These are phyloP conservation scores for Capsicum baccatum DNA, from an alignment of 257 asterid genomes.

Conservation along the genomic window DNA sequence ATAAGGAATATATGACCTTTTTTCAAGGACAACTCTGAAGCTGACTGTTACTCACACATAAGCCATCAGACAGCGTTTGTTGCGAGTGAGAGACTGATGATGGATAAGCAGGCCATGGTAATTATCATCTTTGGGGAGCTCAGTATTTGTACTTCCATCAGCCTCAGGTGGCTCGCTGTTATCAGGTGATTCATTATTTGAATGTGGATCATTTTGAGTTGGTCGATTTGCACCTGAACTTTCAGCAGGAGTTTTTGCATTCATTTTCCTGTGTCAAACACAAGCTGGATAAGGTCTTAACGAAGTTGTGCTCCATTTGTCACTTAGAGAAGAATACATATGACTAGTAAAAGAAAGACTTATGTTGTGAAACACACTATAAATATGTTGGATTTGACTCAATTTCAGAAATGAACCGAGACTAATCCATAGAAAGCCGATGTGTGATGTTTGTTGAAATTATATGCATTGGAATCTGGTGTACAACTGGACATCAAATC, in stretches of 20 bases:
- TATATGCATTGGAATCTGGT: background rate
- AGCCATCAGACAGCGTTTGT: constrained; percentile 94
- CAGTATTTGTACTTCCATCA: constrained; percentile 23
- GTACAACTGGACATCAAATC: background rate
- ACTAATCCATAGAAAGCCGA: background rate
- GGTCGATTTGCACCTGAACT: constrained; percentile 24
- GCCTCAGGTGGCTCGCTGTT: constrained; percentile 16
- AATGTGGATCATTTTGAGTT: constrained; percentile 15
- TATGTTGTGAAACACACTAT: background rate
- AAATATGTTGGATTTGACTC: background rate
- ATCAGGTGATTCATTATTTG: constrained; percentile 31
- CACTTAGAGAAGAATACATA: background rate
- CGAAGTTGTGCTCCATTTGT: background rate
- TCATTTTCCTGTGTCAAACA: constrained; percentile 29
- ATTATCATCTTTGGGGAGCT: constrained; percentile 48
- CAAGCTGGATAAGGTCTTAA: constrained; percentile 14
- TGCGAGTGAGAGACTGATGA: constrained; percentile 86
- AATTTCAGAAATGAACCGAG: constrained; percentile 11
- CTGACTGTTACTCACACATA: constrained; percentile 61
- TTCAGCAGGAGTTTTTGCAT: constrained; percentile 21
- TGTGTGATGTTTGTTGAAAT: background rate
- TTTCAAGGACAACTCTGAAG: constrained; percentile 2
- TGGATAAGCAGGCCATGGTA: constrained; percentile 90
- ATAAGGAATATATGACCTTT: background rate
- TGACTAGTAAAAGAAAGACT: background rate